Base-by-base conservation (phyloP, 495 filamentous ascomycete genomes). In the Hypoxylon intermedium region DNA sequence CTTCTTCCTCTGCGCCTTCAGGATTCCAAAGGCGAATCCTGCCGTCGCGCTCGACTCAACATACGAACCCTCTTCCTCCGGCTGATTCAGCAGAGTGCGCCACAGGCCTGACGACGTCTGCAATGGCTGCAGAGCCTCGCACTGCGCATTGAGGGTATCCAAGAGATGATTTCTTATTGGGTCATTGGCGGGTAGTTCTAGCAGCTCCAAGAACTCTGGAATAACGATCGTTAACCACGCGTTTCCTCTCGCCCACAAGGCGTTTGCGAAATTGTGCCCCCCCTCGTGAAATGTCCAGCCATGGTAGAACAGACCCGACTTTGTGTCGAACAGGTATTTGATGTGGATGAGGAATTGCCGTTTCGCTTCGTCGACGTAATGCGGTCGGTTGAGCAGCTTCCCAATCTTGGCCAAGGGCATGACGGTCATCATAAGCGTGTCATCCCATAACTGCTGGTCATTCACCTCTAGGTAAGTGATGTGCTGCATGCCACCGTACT, bases 381-480 rank as follows among this genome's bases (percentile, higher is more conserved):
- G 78, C 0, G 83, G 84, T 1, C 86, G 76, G 46, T 78, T 74
- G 3, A 91, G 76, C 11, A 90, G 70, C 42, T 83, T 78, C 0
- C 88, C 88, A 46, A 90, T 90, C 74, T 90, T 91, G 12, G 87
- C 87, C 1, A 90, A 77, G 5, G 88, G 88, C 74, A 90, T 70
- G 1, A 89, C 88, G 9, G 87, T 89, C 88, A 91, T 91, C 87
- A 91, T 90, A 38, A 91, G 77, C 16, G 88, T 87, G 61, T 91
- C 88, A 52, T 89, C 88, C 88, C 88, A 91, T 41, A 90, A 75
- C 69, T 91, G 85, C 65, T 88, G 78, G 21, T 82, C 76, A 70
- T 91, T 88, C 26, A 80, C 77, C 0, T 81, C 77, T 26, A 86
- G 65, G 44, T 89, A 89, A 11, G 88, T 91, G 54, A 84, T 77